These are phyloP conservation scores for Talaromyces wortmannii DNA, from an alignment of 495 filamentous ascomycete genomes.

Conservation along the genomic window DNA sequence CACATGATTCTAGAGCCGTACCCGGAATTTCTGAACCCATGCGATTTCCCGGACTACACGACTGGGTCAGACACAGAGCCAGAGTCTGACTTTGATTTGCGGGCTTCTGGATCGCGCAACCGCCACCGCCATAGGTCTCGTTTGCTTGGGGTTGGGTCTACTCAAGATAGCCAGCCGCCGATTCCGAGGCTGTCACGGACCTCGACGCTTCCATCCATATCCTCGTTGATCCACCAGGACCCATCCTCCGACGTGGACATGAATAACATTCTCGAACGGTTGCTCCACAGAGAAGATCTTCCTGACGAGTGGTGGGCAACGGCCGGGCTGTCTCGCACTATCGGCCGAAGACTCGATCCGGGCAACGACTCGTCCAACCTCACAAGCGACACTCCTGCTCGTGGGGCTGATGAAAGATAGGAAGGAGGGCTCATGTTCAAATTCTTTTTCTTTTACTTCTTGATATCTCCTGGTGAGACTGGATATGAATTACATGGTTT, in stretches of 20 bases:
- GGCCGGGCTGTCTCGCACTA: constrained; percentile 57
- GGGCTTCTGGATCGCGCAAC: constrained; percentile 14
- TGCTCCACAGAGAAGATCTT: constrained; percentile 62
- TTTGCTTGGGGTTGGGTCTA: constrained; percentile 20
- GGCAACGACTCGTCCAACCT: constrained; percentile 11
- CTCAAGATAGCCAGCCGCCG: constrained; percentile 31
- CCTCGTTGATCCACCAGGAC: constrained; percentile 20
- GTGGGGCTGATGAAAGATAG: background rate
- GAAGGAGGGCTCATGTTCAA: background rate
- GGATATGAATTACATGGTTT: background rate
- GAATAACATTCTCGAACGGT: constrained; percentile 59
- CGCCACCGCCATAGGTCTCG: constrained; percentile 16
- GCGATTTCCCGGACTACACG: constrained; percentile 20
- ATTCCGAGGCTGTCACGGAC: constrained; percentile 10
- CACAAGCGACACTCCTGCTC: background rate
- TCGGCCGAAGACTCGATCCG: constrained; percentile 22
- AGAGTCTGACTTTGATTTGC: constrained; percentile 17
- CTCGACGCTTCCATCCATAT: constrained; percentile 20
- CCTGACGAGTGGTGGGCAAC: constrained; percentile 73
- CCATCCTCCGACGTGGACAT: constrained; percentile 36
- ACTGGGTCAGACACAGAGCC: constrained; percentile 30
- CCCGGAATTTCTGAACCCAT: constrained; percentile 34
- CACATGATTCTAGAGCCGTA: constrained; percentile 31
- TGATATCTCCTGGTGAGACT: constrained; percentile 2
- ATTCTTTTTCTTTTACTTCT: constrained; percentile 3